Evolutionary conservation across 1,284 basidiomycete species (phyloP).

Genomic region (Trametes hirsuta): DNA sequence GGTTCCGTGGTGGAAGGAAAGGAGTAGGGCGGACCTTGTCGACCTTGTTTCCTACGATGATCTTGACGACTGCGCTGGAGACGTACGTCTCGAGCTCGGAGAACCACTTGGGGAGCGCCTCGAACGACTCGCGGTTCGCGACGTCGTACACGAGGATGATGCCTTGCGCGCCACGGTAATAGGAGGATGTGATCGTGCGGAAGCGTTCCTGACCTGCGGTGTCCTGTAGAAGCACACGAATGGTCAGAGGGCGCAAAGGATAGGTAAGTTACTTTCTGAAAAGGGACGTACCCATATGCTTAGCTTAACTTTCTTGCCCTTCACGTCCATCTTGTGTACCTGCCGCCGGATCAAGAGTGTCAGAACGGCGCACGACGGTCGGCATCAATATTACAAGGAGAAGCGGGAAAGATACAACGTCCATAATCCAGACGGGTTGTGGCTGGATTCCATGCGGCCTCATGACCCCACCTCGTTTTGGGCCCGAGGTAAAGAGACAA

Average conservation of each 20-base stretch:
- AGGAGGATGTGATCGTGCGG: constrained; percentile 88
- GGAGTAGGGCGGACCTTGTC: constrained; percentile 69
- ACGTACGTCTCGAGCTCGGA: constrained; percentile 95
- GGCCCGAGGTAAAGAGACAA: no score
- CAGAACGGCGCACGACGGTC: not conserved
- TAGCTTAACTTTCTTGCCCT: constrained; percentile 78
- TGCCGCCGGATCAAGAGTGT: constrained; percentile 30
- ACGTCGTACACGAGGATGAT: constrained; percentile 97
- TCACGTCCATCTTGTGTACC: constrained; percentile 84
- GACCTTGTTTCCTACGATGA: constrained; percentile 94
- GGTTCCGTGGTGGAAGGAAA: not conserved
- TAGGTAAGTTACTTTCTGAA: not conserved
- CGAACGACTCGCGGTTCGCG: constrained; percentile 88
- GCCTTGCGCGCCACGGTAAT: constrained; percentile 93
- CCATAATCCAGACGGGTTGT: no score
- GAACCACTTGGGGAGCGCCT: constrained; percentile 92
- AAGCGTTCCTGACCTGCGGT: constrained; percentile 92
- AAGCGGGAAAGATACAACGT: no score
- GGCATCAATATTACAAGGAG: no score
- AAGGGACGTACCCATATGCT: constrained; percentile 72
- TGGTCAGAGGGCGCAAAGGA: not conserved
- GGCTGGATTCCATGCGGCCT: no score
- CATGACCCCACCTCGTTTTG: no score
- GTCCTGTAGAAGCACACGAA: constrained; percentile 54
- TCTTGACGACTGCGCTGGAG: constrained; percentile 86